These are phyloP conservation scores for Umbelopsis ramanniana DNA, from an alignment of 192 early-diverging fungal species.

Conservation along the genomic window DNA sequence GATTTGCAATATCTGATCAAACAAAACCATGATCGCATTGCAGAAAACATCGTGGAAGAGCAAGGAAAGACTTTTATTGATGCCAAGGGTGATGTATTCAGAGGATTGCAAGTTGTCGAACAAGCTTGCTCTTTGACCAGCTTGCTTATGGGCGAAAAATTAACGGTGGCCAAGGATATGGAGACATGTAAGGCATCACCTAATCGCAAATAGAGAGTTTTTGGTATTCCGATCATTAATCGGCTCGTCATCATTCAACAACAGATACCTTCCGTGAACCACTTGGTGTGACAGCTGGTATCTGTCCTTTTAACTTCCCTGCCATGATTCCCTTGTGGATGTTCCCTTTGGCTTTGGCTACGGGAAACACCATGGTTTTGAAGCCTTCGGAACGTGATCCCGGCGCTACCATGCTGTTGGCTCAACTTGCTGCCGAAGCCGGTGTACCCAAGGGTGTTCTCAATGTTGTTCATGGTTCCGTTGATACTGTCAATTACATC, in stretches of 20 bases:
- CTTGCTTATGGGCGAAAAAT: slow-evolving; percentile 78
- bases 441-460: slow-evolving; percentile 91
- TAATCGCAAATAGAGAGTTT: background rate
- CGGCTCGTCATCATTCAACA: background rate
- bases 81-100: slow-evolving; percentile 90
- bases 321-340: slow-evolving; percentile 97
- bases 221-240: background rate
- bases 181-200: slow-evolving; percentile 70
- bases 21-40: slow-evolving; percentile 78
- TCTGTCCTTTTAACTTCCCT: slow-evolving; percentile 97
- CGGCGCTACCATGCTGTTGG: slow-evolving; percentile 88
- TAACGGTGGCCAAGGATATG: slow-evolving; percentile 91
- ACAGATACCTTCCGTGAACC: slow-evolving; percentile 86
- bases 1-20: slow-evolving; percentile 88
- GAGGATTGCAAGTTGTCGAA: slow-evolving; percentile 93
- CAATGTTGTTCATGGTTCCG: slow-evolving; percentile 90
- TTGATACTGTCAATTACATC: slow-evolving; percentile 89
- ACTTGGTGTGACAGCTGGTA: slow-evolving; percentile 90
- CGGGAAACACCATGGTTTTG: slow-evolving; percentile 88
- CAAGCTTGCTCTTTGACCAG: slow-evolving; percentile 79
- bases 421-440: slow-evolving; percentile 83
- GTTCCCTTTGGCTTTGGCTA: slow-evolving; percentile 93
- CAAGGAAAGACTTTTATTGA: slow-evolving; percentile 95
- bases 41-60: slow-evolving; percentile 81
- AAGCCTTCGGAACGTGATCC: slow-evolving; percentile 97